A percentile compares a stretch with the other conserved stretches of the same genome.
These are phyloP conservation scores for Styphnolobium japonicum DNA, from an alignment of 306 rosid genomes.

Conservation along the genomic window DNA sequence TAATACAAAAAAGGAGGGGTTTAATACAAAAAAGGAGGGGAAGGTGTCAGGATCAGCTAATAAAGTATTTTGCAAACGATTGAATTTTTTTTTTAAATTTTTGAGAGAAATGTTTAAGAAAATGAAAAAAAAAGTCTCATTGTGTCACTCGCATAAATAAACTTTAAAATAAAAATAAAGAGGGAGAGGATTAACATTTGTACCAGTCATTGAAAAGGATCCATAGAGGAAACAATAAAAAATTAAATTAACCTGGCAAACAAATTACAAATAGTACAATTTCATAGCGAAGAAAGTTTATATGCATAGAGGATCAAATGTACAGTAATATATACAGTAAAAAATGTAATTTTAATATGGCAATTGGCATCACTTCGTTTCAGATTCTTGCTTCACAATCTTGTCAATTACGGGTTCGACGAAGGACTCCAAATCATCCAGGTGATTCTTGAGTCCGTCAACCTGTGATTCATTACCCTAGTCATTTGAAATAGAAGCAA, in stretches of 20 bases:
- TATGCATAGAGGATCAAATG: not conserved
- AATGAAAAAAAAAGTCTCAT: too few species aligned
- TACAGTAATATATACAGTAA: not conserved
- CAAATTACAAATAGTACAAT: too few species aligned
- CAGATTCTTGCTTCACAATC: slow-evolving; percentile 1
- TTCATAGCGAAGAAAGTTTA: not conserved
- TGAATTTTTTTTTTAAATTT: too few species aligned
- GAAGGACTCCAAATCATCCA: slow-evolving; percentile 20
- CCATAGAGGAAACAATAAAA: not conserved
- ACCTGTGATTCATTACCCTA: slow-evolving; percentile 19
- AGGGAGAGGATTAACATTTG: too few species aligned
- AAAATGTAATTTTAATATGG: not conserved
- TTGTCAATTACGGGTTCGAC: slow-evolving; percentile 23
- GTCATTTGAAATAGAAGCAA: not conserved
- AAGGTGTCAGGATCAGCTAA: too few species aligned
- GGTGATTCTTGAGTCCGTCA: slow-evolving; percentile 32
- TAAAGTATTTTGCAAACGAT: too few species aligned
- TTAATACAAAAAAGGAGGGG: too few species aligned
- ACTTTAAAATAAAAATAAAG: too few species aligned
- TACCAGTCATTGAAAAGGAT: not conserved
- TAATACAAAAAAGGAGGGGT: too few species aligned
- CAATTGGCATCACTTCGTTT: not conserved
- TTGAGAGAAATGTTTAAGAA: too few species aligned
- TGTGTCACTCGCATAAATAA: too few species aligned
- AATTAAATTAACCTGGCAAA: not conserved